Conservation (phyloP, 2,329 filamentous ascomycete species). For the Cladosporium sp. region DNA sequence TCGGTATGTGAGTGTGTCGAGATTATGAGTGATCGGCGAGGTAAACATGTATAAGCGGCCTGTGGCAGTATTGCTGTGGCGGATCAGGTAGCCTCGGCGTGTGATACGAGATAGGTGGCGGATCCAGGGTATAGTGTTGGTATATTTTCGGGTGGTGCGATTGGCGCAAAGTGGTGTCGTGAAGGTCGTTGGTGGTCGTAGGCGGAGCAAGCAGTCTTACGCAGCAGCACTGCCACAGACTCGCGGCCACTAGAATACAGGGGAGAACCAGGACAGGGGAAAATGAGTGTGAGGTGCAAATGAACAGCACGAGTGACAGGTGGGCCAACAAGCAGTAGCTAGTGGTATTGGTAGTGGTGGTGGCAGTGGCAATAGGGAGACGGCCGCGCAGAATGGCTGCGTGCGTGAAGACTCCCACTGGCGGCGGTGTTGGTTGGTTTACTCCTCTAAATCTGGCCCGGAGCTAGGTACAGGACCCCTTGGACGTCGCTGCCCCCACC, state of each 20-base stretch:
- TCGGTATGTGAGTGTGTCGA: neutral
- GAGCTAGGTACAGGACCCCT: too few species aligned
- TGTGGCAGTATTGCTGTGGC: too few species aligned
- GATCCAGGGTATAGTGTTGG: too few species aligned
- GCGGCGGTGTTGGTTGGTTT: too few species aligned
- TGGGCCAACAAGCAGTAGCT: too few species aligned
- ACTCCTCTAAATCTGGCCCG: too few species aligned
- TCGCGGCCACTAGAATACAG: too few species aligned
- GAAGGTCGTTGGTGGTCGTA: neutral
- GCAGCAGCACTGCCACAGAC: conserved; percentile 12
- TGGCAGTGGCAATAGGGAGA: neutral
- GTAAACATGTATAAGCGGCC: neutral
- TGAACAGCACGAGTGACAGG: too few species aligned
- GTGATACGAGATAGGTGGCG: too few species aligned
- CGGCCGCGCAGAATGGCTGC: neutral
- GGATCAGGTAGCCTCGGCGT: too few species aligned
- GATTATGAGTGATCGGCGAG: neutral
- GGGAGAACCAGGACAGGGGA: neutral
- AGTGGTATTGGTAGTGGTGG: neutral
- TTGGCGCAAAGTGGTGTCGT: neutral
- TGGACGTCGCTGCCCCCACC: too few species aligned
- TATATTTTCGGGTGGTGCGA: too few species aligned
- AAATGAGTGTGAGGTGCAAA: neutral
- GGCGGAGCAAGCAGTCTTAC: conserved; percentile 3
- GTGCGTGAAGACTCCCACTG: neutral